Percentiles rank a stretch among this genome's conserved stretches.
Evolutionary conservation across 106 monocot species (phyloP).

Genomic region (Chionographis japonica): DNA sequence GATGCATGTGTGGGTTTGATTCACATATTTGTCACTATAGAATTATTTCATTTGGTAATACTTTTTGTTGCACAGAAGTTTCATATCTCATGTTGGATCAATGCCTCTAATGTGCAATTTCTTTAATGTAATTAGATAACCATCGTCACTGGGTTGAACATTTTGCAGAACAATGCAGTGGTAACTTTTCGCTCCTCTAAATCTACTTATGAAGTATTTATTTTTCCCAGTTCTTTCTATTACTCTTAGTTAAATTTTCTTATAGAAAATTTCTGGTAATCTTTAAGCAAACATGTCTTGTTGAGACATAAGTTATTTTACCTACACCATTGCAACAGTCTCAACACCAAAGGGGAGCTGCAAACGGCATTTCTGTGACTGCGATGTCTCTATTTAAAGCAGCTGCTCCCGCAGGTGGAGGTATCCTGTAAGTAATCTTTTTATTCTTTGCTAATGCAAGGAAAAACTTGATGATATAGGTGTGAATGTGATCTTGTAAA

Average conservation of each 20-base stretch:
- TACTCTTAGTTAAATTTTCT: background rate
- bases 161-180: slow-evolving; percentile 34
- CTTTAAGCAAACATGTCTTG: background rate
- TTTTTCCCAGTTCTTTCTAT: too few species aligned
- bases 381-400: slow-evolving; percentile 57
- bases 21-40: too few species aligned
- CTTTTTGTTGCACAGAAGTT: too few species aligned
- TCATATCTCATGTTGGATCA: background rate
- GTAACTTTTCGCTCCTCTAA: slow-evolving; percentile 2
- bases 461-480: too few species aligned
- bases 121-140: slow-evolving; percentile 13
- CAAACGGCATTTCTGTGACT: slow-evolving; percentile 49
- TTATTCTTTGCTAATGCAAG: background rate
- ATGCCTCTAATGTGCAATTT: background rate
- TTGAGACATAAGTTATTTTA: background rate
- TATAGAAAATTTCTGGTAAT: too few species aligned
- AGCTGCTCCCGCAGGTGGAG: slow-evolving; percentile 43
- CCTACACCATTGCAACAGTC: slow-evolving; percentile 1
- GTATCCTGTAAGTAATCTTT: slow-evolving; percentile 38
- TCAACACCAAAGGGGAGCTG: slow-evolving; percentile 34
- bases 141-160: slow-evolving; percentile 12
- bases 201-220: too few species aligned
- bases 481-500: too few species aligned
- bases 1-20: too few species aligned
- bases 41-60: too few species aligned